phyloP scores from a whole-genome alignment of 208 protist genomes.

The Angomonas deanei region DNA sequence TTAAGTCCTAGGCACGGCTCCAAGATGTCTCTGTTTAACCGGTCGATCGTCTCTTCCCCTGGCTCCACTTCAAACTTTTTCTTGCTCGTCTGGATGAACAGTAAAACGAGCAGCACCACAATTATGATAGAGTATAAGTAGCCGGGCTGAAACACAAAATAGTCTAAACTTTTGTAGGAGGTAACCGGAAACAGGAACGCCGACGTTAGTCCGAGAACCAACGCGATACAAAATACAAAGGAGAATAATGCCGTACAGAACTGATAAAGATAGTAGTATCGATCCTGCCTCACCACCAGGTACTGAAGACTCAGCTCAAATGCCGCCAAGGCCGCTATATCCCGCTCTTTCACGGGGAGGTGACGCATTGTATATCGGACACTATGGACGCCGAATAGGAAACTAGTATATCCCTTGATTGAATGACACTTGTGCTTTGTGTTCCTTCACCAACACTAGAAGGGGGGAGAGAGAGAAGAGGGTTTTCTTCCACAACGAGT shows the following conservation, averaged over 20 bases:
- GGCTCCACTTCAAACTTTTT: constrained; percentile 76
- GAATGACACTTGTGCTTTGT: too few relatives aligned
- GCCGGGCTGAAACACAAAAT: not conserved
- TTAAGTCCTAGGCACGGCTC: constrained; percentile 77
- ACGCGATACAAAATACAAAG: constrained; percentile 51
- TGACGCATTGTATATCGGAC: not conserved
- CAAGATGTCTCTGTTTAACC: constrained; percentile 67
- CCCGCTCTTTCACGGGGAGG: constrained; percentile 52
- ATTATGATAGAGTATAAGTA: constrained; percentile 13
- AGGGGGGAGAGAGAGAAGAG: too few relatives aligned
- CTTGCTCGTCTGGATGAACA: constrained; percentile 63
- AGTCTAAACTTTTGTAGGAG: not conserved
- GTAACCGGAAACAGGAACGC: constrained; percentile 26
- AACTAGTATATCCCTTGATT: too few relatives aligned
- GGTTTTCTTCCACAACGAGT: too few relatives aligned
- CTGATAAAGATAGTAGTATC: constrained; percentile 80
- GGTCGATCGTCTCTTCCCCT: constrained; percentile 63
- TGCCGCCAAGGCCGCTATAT: constrained; percentile 66
- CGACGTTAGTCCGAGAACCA: constrained; percentile 32
- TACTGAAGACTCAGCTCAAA: constrained; percentile 85
- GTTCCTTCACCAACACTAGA: too few relatives aligned
- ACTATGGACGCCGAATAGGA: too few relatives aligned
- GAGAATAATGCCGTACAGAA: constrained; percentile 60
- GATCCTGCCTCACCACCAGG: constrained; percentile 71
- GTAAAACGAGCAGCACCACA: constrained; percentile 38